Conservation (phyloP, 192 early-diverging fungal species). For the Haplosporangium gracile region DNA sequence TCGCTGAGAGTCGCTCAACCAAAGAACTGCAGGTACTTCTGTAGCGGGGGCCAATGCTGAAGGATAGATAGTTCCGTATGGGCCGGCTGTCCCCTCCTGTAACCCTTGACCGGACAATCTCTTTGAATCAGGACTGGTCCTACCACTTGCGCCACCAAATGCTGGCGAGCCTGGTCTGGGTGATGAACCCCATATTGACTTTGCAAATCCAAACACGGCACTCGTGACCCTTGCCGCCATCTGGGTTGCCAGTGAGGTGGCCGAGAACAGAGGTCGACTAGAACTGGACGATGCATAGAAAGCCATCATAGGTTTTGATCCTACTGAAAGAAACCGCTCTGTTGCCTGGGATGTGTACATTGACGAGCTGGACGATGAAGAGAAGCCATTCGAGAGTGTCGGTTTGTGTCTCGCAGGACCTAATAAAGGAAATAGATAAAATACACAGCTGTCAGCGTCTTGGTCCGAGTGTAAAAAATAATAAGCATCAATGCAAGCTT, state of each 20-base stretch:
- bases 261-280: constrained; percentile 63
- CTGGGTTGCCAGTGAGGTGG: constrained; percentile 63
- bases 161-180: constrained; percentile 40
- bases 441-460: background rate
- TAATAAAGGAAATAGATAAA: background rate
- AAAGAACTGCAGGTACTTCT: constrained; percentile 63
- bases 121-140: constrained; percentile 34
- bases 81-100: constrained; percentile 42
- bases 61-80: constrained; percentile 56
- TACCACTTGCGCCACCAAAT: constrained; percentile 13
- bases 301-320: constrained; percentile 68
- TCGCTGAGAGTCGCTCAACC: constrained; percentile 65
- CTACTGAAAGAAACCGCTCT: constrained; percentile 67
- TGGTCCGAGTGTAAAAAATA: background rate
- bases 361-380: constrained; percentile 53
- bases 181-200: constrained; percentile 69
- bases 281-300: constrained; percentile 66
- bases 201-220: constrained; percentile 78
- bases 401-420: constrained; percentile 52
- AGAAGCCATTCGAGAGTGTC: constrained; percentile 42
- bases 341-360: constrained; percentile 60
- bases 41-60: constrained; percentile 68
- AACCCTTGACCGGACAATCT: constrained; percentile 25
- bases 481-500: background rate
- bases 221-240: constrained; percentile 64